phyloP scores from a whole-genome alignment of 2,329 filamentous ascomycete genomes.

The Mycosphaerella sp. region DNA sequence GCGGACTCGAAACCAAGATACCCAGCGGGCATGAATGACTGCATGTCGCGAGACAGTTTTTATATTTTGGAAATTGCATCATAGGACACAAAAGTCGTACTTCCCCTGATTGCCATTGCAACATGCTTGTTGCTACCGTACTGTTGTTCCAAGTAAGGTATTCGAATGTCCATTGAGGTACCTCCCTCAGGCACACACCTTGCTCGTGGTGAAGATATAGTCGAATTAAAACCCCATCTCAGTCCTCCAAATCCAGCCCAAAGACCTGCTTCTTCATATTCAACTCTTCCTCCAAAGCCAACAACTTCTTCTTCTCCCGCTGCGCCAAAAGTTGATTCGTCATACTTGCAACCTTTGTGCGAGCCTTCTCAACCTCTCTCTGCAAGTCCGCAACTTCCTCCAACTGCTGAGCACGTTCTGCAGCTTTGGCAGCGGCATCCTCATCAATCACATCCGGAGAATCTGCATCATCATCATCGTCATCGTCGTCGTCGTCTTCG shows the following conservation, averaged over 20 bases:
- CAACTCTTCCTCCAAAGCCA: constrained; percentile 48
- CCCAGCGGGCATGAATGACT: no score
- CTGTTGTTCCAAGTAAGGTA: no score
- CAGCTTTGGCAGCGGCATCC: constrained; percentile 45
- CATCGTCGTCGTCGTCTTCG: constrained; percentile 37
- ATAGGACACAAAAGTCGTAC: no score
- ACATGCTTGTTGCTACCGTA: no score
- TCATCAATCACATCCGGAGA: constrained; percentile 45
- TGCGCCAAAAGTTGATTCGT: constrained; percentile 46
- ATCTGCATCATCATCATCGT: constrained; percentile 44
- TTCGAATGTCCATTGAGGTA: no score
- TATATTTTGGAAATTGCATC: no score
- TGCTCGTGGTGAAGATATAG: no score
- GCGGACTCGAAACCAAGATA: no score
- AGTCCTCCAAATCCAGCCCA: constrained; percentile 31
- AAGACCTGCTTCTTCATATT: constrained; percentile 47
- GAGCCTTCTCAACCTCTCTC: constrained; percentile 42
- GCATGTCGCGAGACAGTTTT: background rate
- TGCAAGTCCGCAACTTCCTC: constrained; percentile 53
- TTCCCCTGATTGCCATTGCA: no score
- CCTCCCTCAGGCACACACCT: no score
- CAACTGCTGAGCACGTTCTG: constrained; percentile 43
- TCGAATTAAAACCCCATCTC: no score
- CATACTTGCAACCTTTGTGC: constrained; percentile 35
- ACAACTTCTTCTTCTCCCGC: constrained; percentile 45